A percentile compares a stretch with the other conserved stretches of the same genome.
phyloP scores from a whole-genome alignment of 495 filamentous ascomycete species.

The Penicillium maclennaniae region DNA sequence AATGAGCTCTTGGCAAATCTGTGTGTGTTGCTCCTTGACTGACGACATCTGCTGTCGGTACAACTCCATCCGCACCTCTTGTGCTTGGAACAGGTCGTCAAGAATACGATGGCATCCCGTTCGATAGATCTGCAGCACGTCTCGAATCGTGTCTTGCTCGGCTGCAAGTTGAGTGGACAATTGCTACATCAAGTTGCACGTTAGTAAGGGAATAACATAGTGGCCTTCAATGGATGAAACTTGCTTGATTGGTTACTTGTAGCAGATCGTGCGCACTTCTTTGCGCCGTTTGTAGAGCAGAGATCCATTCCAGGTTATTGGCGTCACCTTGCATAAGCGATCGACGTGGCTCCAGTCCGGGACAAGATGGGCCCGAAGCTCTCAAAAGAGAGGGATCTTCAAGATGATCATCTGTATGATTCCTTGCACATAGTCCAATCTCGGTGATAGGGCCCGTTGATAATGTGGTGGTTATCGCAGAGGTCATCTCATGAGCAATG shows the following conservation, averaged over 20 bases:
- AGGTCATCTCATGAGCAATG: not conserved
- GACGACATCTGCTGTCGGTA: constrained; percentile 30
- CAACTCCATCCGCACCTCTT: constrained; percentile 30
- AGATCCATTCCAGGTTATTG: constrained; percentile 22
- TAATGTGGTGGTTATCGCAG: not conserved
- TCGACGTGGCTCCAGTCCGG: not conserved
- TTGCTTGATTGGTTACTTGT: constrained; percentile 25
- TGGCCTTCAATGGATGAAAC: not conserved
- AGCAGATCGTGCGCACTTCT: constrained; percentile 20
- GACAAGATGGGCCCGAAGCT: not conserved
- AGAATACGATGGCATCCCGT: constrained; percentile 32
- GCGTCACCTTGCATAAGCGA: constrained; percentile 3
- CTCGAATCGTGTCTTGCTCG: constrained; percentile 29
- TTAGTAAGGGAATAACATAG: not conserved
- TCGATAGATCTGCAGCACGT: constrained; percentile 30
- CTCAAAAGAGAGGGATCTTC: not conserved
- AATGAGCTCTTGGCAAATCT: constrained; percentile 33
- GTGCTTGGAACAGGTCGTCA: constrained; percentile 30
- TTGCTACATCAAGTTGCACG: constrained; percentile 12
- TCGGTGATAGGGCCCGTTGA: not conserved
- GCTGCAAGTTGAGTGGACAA: constrained; percentile 27
- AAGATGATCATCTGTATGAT: not conserved
- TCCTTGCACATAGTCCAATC: not conserved
- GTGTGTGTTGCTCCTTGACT: constrained; percentile 30
- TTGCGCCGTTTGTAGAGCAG: constrained; percentile 22